Base-by-base conservation (phyloP, 768 basidiomycete genomes). In the Lentinula sp. region DNA sequence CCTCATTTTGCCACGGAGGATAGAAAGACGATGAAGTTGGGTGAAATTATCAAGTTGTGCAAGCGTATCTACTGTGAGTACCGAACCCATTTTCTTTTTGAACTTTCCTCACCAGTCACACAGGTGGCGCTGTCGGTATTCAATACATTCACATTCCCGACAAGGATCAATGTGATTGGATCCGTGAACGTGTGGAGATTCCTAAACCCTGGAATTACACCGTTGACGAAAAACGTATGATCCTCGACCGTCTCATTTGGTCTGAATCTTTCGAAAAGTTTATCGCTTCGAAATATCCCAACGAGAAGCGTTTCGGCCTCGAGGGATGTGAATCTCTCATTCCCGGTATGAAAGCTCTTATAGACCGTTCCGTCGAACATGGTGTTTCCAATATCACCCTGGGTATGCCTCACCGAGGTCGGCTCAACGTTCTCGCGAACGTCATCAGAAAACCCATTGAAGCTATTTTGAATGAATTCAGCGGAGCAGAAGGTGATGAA, bases 211-310 rank as follows among this genome's bases (percentile, higher is more conserved):
- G 94, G 94, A 93, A 95, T 69, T 99, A 98, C 77, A 92, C 91
- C 56, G 84, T 95, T 57, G 97, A 99, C 68, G 97, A 99, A 79
- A 99, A 98, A 77, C 88, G 94, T 51, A 95, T 98, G 92, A 95
- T 99, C 65, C 85, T 99, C 60, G 97, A 99, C 77, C 92, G 97
- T 63, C 88, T 98, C 67, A 98, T 98, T 72, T 99, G 97, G 97
- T 98, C 96, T n/a, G 97, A 98, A 69, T 90, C 92, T 4, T 98
- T 98, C 70, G 97, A 99, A 74, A 95, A 95, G 70, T 99, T 98
- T 82, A 95, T 99, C 64, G 90, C 95, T 20, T 91, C 86, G 82
- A 99, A 98, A 74, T 97, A 93, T 77, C 97, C 97, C 66, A 99
- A 98, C 77, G 97, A 99, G 81, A 99, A 99, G 77, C 90, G 97